These are phyloP conservation scores for Alloascoidea hylecoeti DNA, from an alignment of 805 yeast species.

Conservation along the genomic window DNA sequence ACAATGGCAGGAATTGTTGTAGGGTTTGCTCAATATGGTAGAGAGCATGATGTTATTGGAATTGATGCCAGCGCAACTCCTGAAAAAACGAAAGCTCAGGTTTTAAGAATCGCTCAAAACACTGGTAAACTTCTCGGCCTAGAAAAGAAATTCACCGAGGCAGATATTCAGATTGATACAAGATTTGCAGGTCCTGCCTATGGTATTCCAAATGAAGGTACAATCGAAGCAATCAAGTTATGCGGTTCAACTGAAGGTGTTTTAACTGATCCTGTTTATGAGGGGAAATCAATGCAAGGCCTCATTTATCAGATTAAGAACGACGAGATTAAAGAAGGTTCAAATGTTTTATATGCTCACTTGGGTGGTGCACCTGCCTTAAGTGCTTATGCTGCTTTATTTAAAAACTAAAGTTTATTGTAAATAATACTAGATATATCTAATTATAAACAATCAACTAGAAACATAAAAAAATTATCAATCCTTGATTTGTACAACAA, in stretches of 20 bases:
- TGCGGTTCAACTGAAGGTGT: slow-evolving; percentile 21
- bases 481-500: too few species aligned
- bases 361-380: slow-evolving; percentile 21
- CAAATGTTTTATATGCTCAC: slow-evolving; percentile 18
- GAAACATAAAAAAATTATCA: too few species aligned
- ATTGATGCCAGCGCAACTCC: slow-evolving; percentile 22
- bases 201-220: slow-evolving; percentile 22
- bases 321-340: slow-evolving; percentile 14
- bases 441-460: too few species aligned
- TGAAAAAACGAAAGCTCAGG: slow-evolving; percentile 20
- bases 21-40: slow-evolving; percentile 20
- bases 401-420: too few species aligned
- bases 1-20: slow-evolving; percentile 21
- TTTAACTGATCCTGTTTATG: slow-evolving; percentile 22
- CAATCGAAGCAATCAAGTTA: slow-evolving; percentile 21
- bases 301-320: slow-evolving; percentile 15
- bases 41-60: slow-evolving; percentile 18
- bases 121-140: slow-evolving; percentile 19
- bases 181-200: slow-evolving; percentile 20
- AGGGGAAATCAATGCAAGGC: slow-evolving; percentile 22
- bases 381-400: slow-evolving; percentile 9
- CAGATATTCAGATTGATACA: slow-evolving; percentile 16
- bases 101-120: slow-evolving; percentile 18
- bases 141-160: slow-evolving; percentile 11
- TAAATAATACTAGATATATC: too few species aligned